Conservation (phyloP, 192 early-diverging fungal species). For the Gamsiella multidivaricata region DNA sequence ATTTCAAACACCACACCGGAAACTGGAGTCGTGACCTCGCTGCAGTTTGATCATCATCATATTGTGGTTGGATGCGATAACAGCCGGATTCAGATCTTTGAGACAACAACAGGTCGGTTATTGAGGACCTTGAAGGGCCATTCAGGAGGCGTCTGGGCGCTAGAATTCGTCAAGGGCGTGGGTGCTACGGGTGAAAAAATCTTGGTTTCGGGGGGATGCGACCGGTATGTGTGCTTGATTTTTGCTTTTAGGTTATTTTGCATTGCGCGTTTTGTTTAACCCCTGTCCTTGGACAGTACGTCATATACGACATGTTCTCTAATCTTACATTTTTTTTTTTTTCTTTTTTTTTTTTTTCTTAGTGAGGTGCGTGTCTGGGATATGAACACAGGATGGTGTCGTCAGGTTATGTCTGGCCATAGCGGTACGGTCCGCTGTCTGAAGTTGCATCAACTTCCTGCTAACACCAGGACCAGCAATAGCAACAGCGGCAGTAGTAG, state of each 20-base stretch:
- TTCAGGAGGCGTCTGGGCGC: constrained; percentile 96
- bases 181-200: constrained; percentile 66
- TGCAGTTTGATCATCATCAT: constrained; percentile 94
- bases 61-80: constrained; percentile 96
- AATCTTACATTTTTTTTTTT: neutral
- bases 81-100: constrained; percentile 92
- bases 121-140: constrained; percentile 83
- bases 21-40: constrained; percentile 86
- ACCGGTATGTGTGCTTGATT: constrained; percentile 69
- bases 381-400: constrained; percentile 84
- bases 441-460: constrained; percentile 65
- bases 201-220: constrained; percentile 95
- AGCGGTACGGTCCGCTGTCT: constrained; percentile 97
- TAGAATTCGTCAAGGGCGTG: constrained; percentile 83
- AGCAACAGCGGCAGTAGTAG: constrained; percentile 6
- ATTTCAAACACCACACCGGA: constrained; percentile 55
- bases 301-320: neutral
- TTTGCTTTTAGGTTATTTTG: neutral
- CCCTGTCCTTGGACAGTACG: neutral
- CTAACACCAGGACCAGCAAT: neutral
- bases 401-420: constrained; percentile 93
- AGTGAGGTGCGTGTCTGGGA: constrained; percentile 96
- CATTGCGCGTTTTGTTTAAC: constrained; percentile 12
- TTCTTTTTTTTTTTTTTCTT: constrained; percentile 8
- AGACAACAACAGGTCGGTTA: constrained; percentile 78